Evolutionary conservation across 2,329 filamentous ascomycete species (phyloP), one percentile per base, ranked within the genome.

Genomic region (Alternaria atra): DNA sequence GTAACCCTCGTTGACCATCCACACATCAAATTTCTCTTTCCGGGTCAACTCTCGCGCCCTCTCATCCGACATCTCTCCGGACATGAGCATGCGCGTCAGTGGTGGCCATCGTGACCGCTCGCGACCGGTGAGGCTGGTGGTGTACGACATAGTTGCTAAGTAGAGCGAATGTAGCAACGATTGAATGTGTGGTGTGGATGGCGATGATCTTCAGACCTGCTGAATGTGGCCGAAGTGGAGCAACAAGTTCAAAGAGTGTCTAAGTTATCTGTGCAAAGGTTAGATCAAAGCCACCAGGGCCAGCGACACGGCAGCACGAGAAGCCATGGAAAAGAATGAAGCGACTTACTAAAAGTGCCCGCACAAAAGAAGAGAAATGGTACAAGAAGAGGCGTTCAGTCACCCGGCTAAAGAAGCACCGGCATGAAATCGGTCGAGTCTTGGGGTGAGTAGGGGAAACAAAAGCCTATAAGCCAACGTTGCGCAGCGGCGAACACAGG

Each of bases 1-100:
- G 77, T 93, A 93, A 62, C 92, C 92, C 77, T 94, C 92, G 76
- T 94, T 94, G 63, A 94, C 90, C 91, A 95, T 94, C 92, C 92
- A 95, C 67, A 89, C 84, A 78, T 94, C 90, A 74, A 94, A 90
- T 76, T 87, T 90, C 77, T 94, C 90, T 73, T 87, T 86, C 64
- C 86, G 79, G 25, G 87, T 88, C 69, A 94, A 81, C 58, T 89
- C 85, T 75, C 88, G 89, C 68, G 90, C 89, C 72, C 83, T 86
- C 75, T 93, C 90, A 72, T 89, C 89, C 55, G 89, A 92, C 87
- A 94, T 91, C 81, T 93, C 90, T 51, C 91, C 91, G 57, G 91
- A 93, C 77, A 94, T 86, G 76, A 95, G 82, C 90, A 94, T 92
- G 66, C 91, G 87, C 62, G 91, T 92, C 56, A 95, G 84, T 15